Base-by-base conservation (phyloP, 2,329 filamentous ascomycete genomes). In the Xylariales sp. region DNA sequence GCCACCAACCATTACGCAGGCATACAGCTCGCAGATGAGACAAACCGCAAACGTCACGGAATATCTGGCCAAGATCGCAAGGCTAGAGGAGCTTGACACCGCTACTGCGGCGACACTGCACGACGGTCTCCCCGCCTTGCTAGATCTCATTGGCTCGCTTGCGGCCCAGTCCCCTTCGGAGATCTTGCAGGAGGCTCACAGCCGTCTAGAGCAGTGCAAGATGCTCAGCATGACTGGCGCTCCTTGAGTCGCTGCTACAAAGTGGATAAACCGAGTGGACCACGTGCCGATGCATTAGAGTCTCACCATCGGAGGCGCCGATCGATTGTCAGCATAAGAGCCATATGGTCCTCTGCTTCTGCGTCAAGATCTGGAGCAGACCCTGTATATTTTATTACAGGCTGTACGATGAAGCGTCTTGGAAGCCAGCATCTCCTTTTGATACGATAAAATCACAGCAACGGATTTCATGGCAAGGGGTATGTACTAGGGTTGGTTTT, bases 141-240 rank as follows among this genome's bases (percentile, higher is more conserved):
- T 75, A 16, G 67, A 72, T 11, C 58, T 63, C 5, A 52, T 74
- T 41, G 57, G 60, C 28, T 49, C 49, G 3, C 63, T 72, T 4
- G 51, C 72, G n/a, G 55, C 57, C 6, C 66, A 70, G 39, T 64
- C 67, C 3, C 60, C 66, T 36, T 70, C 65, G 70, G 88, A 95
- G 63, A 56, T 95, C 31, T 62, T 95, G 43, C 77, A 84, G 33
- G 89, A 95, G 59, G 89, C 88, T 23, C 79, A 79, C 29, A 74
- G 76, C 21, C 66, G 90, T 45, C 61, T 95, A 51, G 74, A 72
- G 16, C 81, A 79, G 47, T 93, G 87, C 55, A 81, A 86, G 45
- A 73, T 78, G 32, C 55, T 71, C 38, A 50, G 65, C 19, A 37
- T 17, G 5, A 19, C 21, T 28, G 29, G 39, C 5, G 33, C 34